phyloP scores from a whole-genome alignment of 306 rosid species.

The Cucumis cinereus region DNA sequence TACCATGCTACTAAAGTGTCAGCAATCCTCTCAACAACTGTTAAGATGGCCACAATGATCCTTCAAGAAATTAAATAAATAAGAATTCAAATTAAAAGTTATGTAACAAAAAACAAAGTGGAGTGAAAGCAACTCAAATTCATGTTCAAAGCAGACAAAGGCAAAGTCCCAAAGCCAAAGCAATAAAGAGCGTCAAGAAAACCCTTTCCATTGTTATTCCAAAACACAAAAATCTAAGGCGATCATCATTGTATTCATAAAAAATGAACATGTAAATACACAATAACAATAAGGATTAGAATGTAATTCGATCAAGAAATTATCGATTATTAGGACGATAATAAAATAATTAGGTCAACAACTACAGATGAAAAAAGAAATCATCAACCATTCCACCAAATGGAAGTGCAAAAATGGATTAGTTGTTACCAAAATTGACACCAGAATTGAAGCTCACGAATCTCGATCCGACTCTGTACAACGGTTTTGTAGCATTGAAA shows the following conservation, averaged over 20 bases:
- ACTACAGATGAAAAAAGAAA: not conserved
- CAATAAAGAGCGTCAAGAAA: not conserved
- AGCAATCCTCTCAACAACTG: slow-evolving; percentile 57
- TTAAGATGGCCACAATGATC: slow-evolving; percentile 68
- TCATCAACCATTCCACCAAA: slow-evolving; percentile 13
- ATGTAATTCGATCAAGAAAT: not conserved
- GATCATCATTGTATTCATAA: not conserved
- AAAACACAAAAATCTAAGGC: not conserved
- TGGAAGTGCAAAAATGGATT: slow-evolving; percentile 23
- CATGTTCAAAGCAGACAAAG: not conserved
- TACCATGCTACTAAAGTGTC: slow-evolving; percentile 72
- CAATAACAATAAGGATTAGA: not conserved
- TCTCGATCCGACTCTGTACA: slow-evolving; percentile 52
- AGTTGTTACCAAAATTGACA: slow-evolving; percentile 50
- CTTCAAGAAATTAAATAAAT: slow-evolving; percentile 10
- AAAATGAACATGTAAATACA: not conserved
- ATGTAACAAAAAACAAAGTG: not conserved
- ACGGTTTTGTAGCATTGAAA: slow-evolving; percentile 64
- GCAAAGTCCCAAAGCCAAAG: slow-evolving; percentile 1
- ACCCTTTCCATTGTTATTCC: slow-evolving; percentile 48
- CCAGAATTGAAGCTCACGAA: slow-evolving; percentile 88
- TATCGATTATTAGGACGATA: not conserved
- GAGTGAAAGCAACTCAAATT: no score
- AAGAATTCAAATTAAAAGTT: not conserved
- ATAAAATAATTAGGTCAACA: not conserved